Percentiles rank a stretch among this genome's conserved stretches.
Evolutionary conservation across 1,139 yeast species (phyloP).

Genomic region (Ashbya aceris): DNA sequence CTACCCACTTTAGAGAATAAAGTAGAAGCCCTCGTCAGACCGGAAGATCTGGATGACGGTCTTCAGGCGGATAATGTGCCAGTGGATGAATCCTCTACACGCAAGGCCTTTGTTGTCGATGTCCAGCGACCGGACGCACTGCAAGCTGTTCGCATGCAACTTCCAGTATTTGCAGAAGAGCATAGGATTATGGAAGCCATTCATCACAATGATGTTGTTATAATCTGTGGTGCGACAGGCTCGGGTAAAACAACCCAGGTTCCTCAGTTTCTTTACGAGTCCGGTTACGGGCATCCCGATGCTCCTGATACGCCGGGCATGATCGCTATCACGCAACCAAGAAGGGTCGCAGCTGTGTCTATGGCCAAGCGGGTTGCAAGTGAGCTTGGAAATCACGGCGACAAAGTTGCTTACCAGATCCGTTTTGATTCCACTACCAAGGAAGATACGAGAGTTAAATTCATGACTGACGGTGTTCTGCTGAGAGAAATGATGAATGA

Average conservation of each 20-base stretch:
- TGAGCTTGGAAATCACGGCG: conserved; percentile 75
- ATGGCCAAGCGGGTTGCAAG: conserved; percentile 85
- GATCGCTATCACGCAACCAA: conserved; percentile 94
- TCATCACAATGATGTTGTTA: conserved; percentile 82
- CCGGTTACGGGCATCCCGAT: conserved; percentile 66
- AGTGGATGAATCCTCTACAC: conserved; percentile 41
- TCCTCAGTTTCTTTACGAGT: conserved; percentile 71
- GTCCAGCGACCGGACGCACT: conserved; percentile 58
- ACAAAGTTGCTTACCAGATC: conserved; percentile 80
- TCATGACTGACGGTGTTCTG: conserved; percentile 98
- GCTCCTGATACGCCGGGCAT: conserved; percentile 70
- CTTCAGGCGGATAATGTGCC: conserved; percentile 50
- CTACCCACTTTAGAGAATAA: conserved; percentile 46
- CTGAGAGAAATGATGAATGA: conserved; percentile 88
- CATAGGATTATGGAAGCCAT: conserved; percentile 93
- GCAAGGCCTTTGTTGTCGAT: conserved; percentile 62
- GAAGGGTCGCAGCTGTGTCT: conserved; percentile 97
- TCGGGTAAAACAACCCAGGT: conserved; percentile 78
- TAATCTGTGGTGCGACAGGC: conserved; percentile 90
- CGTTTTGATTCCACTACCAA: conserved; percentile 75
- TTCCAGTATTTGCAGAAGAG: conserved; percentile 90
- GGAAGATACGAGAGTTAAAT: conserved; percentile 71
- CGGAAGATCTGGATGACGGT: conserved; percentile 60
- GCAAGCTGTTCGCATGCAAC: conserved; percentile 54
- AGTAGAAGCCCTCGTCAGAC: conserved; percentile 41